A percentile compares a stretch with the other conserved stretches of the same genome.
Evolutionary conservation across 169 alveolate genomes (phyloP).

Genomic region (Plasmodium yoelii): DNA sequence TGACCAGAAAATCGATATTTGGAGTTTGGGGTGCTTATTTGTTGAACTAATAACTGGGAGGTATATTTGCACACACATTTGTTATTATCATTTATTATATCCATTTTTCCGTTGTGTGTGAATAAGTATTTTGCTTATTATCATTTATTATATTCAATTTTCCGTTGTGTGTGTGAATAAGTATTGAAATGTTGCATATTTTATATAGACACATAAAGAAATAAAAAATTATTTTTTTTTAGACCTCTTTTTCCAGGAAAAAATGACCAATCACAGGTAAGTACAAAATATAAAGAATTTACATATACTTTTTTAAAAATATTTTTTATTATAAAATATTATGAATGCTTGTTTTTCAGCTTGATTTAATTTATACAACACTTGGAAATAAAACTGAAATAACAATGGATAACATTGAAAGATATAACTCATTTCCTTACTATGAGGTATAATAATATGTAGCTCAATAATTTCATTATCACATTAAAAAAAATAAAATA

Average conservation of each 20-base stretch:
- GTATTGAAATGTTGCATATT: too few species aligned
- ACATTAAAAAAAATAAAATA: not conserved
- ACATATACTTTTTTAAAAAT: not conserved
- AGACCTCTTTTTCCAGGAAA: conserved; percentile 76
- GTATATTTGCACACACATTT: conserved; percentile 81
- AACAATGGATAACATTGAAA: conserved; percentile 22
- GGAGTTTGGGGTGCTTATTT: conserved; percentile 91
- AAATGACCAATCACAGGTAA: conserved; percentile 65
- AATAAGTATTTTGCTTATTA: too few species aligned
- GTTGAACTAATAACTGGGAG: conserved; percentile 87
- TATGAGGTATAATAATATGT: conserved; percentile 39
- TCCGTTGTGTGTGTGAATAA: too few species aligned
- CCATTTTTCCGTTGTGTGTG: too few species aligned
- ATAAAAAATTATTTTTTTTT: not conserved
- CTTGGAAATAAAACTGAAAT: conserved; percentile 64
- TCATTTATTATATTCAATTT: too few species aligned
- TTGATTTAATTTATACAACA: conserved; percentile 36
- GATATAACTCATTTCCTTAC: conserved; percentile 59
- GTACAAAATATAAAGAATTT: not conserved
- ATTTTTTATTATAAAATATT: not conserved
- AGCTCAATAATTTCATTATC: not conserved
- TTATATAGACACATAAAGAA: too few species aligned
- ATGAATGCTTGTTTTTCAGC: conserved; percentile 22
- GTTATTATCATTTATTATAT: too few species aligned
- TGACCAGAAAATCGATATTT: conserved; percentile 88